A percentile compares a stretch with the other conserved stretches of the same genome.
These are phyloP conservation scores for Cucurbita pepo DNA, from an alignment of 306 rosid genomes.

Conservation along the genomic window DNA sequence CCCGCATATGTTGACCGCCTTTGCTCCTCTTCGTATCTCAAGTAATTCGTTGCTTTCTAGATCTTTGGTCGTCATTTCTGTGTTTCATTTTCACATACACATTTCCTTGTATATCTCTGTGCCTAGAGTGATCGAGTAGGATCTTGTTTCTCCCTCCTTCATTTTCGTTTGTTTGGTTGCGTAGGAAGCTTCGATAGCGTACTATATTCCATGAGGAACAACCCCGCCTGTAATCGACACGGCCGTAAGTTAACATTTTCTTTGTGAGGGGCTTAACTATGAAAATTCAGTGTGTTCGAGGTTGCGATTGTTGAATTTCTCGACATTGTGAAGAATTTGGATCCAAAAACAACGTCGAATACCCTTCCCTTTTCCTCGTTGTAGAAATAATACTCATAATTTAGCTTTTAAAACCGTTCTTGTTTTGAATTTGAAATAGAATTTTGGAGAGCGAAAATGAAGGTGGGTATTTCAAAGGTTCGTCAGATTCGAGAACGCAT, in stretches of 20 bases:
- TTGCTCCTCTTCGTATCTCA: not conserved
- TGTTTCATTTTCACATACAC: not conserved
- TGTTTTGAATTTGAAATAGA: not conserved
- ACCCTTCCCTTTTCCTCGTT: not conserved
- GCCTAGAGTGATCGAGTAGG: not conserved
- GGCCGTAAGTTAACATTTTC: not conserved
- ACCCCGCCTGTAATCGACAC: not conserved
- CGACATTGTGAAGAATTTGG: not conserved
- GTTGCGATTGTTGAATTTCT: not conserved
- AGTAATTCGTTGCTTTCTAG: slow-evolving; percentile 2
- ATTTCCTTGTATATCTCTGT: not conserved
- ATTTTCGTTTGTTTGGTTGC: not conserved
- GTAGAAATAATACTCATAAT: not conserved
- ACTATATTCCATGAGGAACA: not conserved
- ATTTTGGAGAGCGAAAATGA: not conserved
- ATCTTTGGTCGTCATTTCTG: not conserved
- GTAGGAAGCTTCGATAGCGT: not conserved
- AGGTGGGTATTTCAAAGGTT: not conserved
- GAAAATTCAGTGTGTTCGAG: not conserved
- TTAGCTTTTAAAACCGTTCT: not conserved
- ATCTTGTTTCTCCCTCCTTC: not conserved
- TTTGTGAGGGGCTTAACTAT: not conserved
- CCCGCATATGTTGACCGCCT: not conserved
- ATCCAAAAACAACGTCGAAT: not conserved
- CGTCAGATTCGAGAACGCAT: not conserved